Evolutionary conservation across 2,329 filamentous ascomycete genomes (phyloP).

Genomic region (Exophiala sideris): DNA sequence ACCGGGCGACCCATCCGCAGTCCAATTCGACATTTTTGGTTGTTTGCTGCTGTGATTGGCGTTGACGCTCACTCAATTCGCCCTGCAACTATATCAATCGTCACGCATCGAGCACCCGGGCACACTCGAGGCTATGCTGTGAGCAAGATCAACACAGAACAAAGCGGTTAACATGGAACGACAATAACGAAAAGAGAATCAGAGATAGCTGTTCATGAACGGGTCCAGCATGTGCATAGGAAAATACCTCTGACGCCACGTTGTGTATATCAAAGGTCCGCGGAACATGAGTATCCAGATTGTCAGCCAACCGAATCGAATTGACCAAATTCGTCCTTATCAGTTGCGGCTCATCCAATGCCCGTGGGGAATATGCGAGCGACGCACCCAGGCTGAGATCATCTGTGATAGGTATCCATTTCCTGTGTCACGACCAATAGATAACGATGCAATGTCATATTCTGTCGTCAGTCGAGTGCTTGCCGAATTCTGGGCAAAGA

Average conservation of each 20-base stretch:
- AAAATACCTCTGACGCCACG: conserved; percentile 10
- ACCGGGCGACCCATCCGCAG: conserved; percentile 22
- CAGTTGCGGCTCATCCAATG: conserved; percentile 7
- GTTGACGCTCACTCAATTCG: not conserved
- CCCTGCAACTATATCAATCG: not conserved
- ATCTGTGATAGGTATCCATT: not conserved
- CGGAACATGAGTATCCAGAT: conserved; percentile 6
- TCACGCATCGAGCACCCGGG: not conserved
- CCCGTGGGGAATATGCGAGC: not conserved
- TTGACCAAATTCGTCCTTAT: conserved; percentile 4
- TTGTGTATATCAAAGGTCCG: conserved; percentile 9
- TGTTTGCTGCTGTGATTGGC: not conserved
- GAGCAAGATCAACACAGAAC: not conserved
- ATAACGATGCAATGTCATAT: conserved; percentile 14
- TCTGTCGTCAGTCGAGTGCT: conserved; percentile 8
- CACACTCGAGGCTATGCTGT: not conserved
- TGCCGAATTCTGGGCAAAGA: not conserved
- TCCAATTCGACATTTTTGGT: too few species aligned
- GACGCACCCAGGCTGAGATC: not conserved
- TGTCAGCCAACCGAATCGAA: conserved; percentile 8
- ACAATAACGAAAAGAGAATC: not conserved
- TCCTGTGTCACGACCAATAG: conserved; percentile 10
- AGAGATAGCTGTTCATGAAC: not conserved
- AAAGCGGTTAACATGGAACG: not conserved
- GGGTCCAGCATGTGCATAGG: not conserved